phyloP scores from a whole-genome alignment of 345 rosid genomes.

The Cardamine chenopodiifolia region DNA sequence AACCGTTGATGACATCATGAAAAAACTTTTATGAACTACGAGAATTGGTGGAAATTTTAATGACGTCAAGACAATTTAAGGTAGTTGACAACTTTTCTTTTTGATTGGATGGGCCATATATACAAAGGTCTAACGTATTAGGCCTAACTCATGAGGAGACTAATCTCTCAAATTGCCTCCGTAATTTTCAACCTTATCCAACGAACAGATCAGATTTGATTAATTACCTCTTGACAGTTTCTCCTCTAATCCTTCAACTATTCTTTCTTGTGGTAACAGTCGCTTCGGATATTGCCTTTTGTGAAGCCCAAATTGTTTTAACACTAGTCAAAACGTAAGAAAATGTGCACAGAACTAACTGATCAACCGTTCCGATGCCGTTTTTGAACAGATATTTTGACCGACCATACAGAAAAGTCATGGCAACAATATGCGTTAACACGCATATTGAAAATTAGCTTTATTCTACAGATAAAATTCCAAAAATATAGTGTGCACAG shows the following conservation, averaged over 20 bases:
- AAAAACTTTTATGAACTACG: too few species aligned
- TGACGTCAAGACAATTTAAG: too few species aligned
- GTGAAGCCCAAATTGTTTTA: neutral
- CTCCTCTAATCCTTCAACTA: neutral
- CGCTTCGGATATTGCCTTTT: neutral
- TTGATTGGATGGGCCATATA: neutral
- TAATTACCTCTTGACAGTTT: neutral
- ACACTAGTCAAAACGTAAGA: neutral
- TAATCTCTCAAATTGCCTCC: neutral
- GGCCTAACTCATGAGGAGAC: neutral
- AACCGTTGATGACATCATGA: too few species aligned
- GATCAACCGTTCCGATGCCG: neutral
- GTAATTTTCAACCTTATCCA: neutral
- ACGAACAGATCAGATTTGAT: neutral
- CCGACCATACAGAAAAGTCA: neutral
- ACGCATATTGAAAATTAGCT: neutral
- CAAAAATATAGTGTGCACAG: neutral
- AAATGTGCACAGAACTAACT: neutral
- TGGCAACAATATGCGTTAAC: neutral
- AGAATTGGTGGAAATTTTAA: too few species aligned
- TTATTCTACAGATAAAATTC: neutral
- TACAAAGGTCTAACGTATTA: neutral
- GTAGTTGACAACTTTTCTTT: too few species aligned
- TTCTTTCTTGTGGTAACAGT: neutral
- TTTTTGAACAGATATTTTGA: neutral